Evolutionary conservation across 805 yeast species (phyloP).

Genomic region (Kazachstania martiniae): DNA sequence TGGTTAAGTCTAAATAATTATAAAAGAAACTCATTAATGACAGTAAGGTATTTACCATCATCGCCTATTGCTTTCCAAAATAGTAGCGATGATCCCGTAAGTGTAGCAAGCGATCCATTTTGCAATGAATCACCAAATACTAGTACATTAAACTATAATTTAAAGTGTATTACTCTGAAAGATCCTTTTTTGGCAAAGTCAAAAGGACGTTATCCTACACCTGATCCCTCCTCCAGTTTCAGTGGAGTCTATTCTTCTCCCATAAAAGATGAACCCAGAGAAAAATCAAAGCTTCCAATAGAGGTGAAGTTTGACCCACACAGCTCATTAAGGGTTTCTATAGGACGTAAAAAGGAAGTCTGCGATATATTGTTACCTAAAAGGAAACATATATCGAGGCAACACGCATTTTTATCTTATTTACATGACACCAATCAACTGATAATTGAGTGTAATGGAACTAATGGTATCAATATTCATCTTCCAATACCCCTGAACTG

Average conservation of each 20-base stretch:
- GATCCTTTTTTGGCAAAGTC: not conserved
- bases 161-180: not conserved
- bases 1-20: too few species aligned
- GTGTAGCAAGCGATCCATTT: not conserved
- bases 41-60: too few species aligned
- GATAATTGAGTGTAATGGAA: conserved; percentile 61
- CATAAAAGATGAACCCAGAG: conserved; percentile 3
- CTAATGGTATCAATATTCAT: conserved; percentile 64
- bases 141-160: not conserved
- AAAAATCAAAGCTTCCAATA: not conserved
- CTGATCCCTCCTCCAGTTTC: conserved; percentile 54
- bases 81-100: too few species aligned
- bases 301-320: conserved; percentile 7
- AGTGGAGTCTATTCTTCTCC: conserved; percentile 19
- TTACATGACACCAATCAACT: conserved; percentile 32
- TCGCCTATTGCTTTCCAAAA: too few species aligned
- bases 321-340: conserved; percentile 13
- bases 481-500: conserved; percentile 41
- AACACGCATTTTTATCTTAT: conserved; percentile 31
- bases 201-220: conserved; percentile 45
- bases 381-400: conserved; percentile 24
- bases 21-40: too few species aligned
- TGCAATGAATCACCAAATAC: not conserved
- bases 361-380: conserved; percentile 26
- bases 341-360: conserved; percentile 24